phyloP scores from a whole-genome alignment of 208 protist species.

The Leptomonas seymouri region DNA sequence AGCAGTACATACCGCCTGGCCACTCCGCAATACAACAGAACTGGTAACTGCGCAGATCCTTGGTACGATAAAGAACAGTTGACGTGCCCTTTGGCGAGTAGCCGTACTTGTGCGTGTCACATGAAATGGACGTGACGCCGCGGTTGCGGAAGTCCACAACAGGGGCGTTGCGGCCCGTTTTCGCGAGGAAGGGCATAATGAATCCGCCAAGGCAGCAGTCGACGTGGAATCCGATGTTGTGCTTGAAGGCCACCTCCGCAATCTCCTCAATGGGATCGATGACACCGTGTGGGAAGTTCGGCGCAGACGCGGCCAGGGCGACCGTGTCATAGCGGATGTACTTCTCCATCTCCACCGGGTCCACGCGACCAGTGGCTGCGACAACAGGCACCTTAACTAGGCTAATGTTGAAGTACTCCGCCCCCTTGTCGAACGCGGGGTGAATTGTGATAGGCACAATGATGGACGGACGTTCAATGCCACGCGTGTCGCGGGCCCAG shows the following conservation, averaged over 20 bases:
- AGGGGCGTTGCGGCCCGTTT: slow-evolving; percentile 86
- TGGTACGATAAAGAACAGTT: slow-evolving; percentile 93
- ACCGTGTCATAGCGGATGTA: slow-evolving; percentile 96
- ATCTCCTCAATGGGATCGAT: slow-evolving; percentile 93
- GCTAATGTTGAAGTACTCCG: slow-evolving; percentile 96
- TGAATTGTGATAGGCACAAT: slow-evolving; percentile 94
- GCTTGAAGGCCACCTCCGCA: slow-evolving; percentile 80
- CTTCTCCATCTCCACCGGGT: slow-evolving; percentile 81
- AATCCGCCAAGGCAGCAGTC: slow-evolving; percentile 99
- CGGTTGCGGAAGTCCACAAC: slow-evolving; percentile 96
- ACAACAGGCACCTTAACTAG: slow-evolving; percentile 94
- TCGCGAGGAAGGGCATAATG: slow-evolving; percentile 96
- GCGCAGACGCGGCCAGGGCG: slow-evolving; percentile 94
- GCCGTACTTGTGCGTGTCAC: slow-evolving; percentile 99
- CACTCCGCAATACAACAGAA: slow-evolving; percentile 97
- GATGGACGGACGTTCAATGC: slow-evolving; percentile 92
- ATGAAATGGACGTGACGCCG: slow-evolving; percentile 98
- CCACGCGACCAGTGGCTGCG: slow-evolving; percentile 66
- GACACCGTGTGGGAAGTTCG: slow-evolving; percentile 96
- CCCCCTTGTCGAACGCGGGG: slow-evolving; percentile 98
- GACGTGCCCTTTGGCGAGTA: slow-evolving; percentile 98
- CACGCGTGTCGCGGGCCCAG: slow-evolving; percentile 70
- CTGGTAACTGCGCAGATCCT: slow-evolving; percentile 92
- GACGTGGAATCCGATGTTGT: slow-evolving; percentile 97
- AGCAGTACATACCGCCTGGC: slow-evolving; percentile 98